A percentile compares a stretch with the other conserved stretches of the same genome.
Evolutionary conservation across 2,329 filamentous ascomycete species (phyloP).

Genomic region (Fusarium pseudoanthophilum): DNA sequence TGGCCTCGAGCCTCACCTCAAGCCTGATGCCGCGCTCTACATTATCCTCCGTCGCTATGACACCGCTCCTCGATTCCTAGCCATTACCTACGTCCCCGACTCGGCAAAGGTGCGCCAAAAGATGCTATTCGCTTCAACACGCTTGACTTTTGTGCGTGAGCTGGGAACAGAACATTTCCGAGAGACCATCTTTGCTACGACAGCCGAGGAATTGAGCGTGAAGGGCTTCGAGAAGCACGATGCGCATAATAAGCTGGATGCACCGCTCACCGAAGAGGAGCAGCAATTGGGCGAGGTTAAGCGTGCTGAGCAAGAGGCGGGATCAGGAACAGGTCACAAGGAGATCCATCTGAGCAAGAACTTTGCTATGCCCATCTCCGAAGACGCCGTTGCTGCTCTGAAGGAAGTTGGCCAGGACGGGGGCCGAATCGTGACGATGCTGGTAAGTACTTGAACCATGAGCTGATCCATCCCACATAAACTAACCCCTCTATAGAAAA

Average conservation of each 20-base stretch:
- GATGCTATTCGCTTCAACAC: conserved; percentile 85
- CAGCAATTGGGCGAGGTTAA: conserved; percentile 76
- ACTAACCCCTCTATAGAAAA: conserved; percentile 63
- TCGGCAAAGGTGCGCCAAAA: conserved; percentile 83
- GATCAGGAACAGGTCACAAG: conserved; percentile 71
- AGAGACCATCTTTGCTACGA: conserved; percentile 79
- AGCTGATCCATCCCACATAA: background rate
- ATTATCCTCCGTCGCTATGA: conserved; percentile 77
- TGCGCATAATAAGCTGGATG: conserved; percentile 70
- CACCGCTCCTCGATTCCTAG: conserved; percentile 67
- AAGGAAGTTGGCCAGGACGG: conserved; percentile 65
- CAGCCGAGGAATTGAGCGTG: conserved; percentile 73
- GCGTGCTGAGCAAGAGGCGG: conserved; percentile 78
- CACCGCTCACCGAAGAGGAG: conserved; percentile 84
- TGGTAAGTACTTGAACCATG: conserved; percentile 61
- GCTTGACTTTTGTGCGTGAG: conserved; percentile 79
- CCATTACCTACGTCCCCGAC: conserved; percentile 83
- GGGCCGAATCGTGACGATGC: conserved; percentile 67
- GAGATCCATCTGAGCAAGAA: conserved; percentile 69
- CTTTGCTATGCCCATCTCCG: conserved; percentile 67
- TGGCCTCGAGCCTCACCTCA: conserved; percentile 70
- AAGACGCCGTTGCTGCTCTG: conserved; percentile 73
- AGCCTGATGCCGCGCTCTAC: conserved; percentile 75
- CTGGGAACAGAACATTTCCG: conserved; percentile 82
- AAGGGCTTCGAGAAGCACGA: conserved; percentile 79